phyloP scores from a whole-genome alignment of 352 stramenopile genomes.

The Thraustotheca clavata region DNA sequence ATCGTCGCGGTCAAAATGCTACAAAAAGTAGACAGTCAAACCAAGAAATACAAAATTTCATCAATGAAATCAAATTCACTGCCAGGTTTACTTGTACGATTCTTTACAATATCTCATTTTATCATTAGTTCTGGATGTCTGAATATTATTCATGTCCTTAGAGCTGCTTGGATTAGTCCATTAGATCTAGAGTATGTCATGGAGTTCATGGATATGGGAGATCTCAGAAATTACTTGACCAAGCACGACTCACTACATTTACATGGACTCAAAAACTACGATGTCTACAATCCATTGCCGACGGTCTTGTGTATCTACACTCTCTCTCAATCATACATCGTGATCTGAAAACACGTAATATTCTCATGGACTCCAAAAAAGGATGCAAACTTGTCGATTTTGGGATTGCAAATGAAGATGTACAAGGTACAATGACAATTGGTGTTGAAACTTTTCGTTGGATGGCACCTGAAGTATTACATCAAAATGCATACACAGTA shows the following conservation, averaged over 20 bases:
- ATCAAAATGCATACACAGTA: background rate
- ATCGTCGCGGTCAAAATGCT: slow-evolving; percentile 7
- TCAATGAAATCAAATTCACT: slow-evolving; percentile 43
- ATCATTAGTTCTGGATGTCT: background rate
- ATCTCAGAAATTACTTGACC: background rate
- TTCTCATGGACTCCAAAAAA: background rate
- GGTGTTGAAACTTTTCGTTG: slow-evolving; percentile 6
- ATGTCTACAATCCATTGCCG: background rate
- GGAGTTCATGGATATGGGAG: background rate
- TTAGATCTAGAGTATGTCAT: background rate
- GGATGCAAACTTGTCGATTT: slow-evolving; percentile 8
- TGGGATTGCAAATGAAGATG: slow-evolving; percentile 8
- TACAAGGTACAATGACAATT: background rate
- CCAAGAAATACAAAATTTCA: slow-evolving; percentile 34
- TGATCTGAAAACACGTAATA: background rate
- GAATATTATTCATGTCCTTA: background rate
- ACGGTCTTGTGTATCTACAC: background rate
- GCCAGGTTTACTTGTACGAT: slow-evolving; percentile 14
- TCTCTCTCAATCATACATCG: background rate
- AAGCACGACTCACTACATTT: background rate
- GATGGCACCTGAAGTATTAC: slow-evolving; percentile 4
- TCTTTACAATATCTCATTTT: background rate
- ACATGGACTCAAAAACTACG: background rate
- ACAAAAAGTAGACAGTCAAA: background rate
- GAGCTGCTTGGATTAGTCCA: background rate